These are phyloP conservation scores for Peribolospora baueri DNA, from an alignment of 768 basidiomycete genomes.

Conservation along the genomic window DNA sequence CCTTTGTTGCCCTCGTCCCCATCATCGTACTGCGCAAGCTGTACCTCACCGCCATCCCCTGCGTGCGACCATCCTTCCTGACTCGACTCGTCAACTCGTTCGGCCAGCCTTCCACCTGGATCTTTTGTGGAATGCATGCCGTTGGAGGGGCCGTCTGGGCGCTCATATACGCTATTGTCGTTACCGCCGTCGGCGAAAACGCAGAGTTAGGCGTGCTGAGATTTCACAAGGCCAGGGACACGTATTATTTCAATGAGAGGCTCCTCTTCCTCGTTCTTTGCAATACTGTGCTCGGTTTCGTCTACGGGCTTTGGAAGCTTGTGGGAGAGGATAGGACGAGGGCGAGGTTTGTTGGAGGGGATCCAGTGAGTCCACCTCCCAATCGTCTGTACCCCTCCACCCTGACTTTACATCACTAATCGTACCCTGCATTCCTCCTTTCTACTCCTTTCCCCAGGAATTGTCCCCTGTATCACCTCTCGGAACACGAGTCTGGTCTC, in stretches of 20 bases:
- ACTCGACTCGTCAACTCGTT: background rate
- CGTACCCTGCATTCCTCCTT: constrained; percentile 1
- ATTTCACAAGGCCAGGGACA: background rate
- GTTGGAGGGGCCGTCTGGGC: no score
- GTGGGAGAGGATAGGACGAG: background rate
- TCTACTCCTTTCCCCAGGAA: background rate
- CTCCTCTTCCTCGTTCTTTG: constrained; percentile 2
- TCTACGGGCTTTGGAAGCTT: background rate
- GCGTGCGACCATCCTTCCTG: no score
- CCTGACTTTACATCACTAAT: background rate
- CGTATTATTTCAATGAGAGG: constrained; percentile 9
- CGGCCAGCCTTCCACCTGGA: background rate
- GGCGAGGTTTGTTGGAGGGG: constrained; percentile 5
- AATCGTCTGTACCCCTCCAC: background rate
- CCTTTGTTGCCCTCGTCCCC: constrained; percentile 4
- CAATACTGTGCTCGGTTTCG: constrained; percentile 1
- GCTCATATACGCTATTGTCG: background rate
- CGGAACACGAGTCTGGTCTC: no score
- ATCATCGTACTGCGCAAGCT: constrained; percentile 8
- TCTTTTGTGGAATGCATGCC: no score
- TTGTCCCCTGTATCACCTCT: no score
- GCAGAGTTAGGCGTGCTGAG: background rate
- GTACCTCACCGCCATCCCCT: constrained; percentile 4
- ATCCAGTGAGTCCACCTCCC: background rate
- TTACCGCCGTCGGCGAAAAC: background rate